Percentiles rank a stretch among this genome's conserved stretches.
Conservation (phyloP, 768 basidiomycete genomes). For the Kwoniella sp. region DNA sequence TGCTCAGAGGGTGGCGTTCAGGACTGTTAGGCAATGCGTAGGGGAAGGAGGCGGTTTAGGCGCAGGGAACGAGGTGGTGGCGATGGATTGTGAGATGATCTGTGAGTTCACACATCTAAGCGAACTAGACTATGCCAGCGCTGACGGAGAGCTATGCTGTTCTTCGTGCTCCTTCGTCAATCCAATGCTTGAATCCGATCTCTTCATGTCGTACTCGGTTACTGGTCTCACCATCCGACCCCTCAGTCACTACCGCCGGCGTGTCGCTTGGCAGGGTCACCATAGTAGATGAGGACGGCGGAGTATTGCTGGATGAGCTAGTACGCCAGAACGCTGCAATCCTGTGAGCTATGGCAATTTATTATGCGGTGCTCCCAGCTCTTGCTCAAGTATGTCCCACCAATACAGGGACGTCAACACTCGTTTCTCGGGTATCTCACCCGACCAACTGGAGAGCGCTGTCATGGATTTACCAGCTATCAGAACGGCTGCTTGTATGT, state of each 20-base stretch:
- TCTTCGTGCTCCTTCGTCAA: not conserved
- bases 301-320: slow-evolving; percentile 70
- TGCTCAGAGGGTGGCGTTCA: slow-evolving; percentile 40
- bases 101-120: slow-evolving; percentile 35
- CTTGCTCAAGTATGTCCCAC: not conserved
- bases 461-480: slow-evolving; percentile 68
- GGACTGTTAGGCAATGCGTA: slow-evolving; percentile 35
- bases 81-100: slow-evolving; percentile 95
- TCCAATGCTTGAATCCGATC: not conserved
- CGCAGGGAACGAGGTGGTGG: slow-evolving; percentile 68
- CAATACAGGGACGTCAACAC: slow-evolving; percentile 80
- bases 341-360: slow-evolving; percentile 36
- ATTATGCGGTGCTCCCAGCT: not conserved
- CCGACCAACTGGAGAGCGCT: slow-evolving; percentile 59
- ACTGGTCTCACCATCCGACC: not conserved
- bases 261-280: slow-evolving; percentile 88
- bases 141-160: not conserved
- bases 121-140: not conserved
- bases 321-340: slow-evolving; percentile 49
- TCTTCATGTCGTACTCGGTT: too few species aligned
- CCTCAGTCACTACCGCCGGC: slow-evolving; percentile 76
- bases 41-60: slow-evolving; percentile 12
- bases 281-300: slow-evolving; percentile 75
- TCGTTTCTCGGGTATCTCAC: slow-evolving; percentile 58
- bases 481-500: slow-evolving; percentile 67